Conservation (phyloP, 179 eudicot species). For the Sideroxylon spinosum region DNA sequence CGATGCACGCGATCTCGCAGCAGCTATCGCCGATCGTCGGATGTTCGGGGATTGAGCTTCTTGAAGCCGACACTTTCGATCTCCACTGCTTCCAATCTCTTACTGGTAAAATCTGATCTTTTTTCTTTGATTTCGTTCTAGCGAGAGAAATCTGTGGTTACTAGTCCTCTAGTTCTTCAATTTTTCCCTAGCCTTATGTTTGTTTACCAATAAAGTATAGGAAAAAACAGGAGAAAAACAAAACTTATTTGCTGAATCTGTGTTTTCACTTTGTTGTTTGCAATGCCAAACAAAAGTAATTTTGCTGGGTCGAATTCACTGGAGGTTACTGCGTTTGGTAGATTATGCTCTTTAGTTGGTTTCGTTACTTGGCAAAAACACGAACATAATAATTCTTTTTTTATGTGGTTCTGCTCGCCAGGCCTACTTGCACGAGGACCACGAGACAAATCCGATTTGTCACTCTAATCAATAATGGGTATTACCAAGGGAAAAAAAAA, state of each 20-base stretch:
- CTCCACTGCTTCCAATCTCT: conserved; percentile 95
- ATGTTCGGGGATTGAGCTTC: conserved; percentile 78
- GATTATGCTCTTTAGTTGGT: no score
- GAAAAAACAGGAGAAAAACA: background rate
- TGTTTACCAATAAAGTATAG: background rate
- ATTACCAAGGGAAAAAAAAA: no score
- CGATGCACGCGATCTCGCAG: conserved; percentile 95
- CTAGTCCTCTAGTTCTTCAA: background rate
- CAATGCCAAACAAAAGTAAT: background rate
- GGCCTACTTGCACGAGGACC: no score
- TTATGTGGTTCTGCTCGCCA: no score
- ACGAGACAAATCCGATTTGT: no score
- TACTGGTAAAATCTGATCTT: conserved; percentile 46
- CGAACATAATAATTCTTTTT: no score
- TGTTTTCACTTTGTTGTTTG: background rate
- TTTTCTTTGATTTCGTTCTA: background rate
- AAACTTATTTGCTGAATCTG: background rate
- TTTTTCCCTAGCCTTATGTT: background rate
- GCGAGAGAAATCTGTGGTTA: background rate
- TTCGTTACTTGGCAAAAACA: no score
- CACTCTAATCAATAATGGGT: no score
- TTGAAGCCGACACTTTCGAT: conserved; percentile 87
- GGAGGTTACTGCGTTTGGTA: no score
- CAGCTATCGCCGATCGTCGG: conserved; percentile 72
- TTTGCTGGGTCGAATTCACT: no score